A percentile compares a stretch with the other conserved stretches of the same genome.
These are phyloP conservation scores for Cokeromyces recurvatus DNA, from an alignment of 371 early-diverging fungal species.

Conservation along the genomic window DNA sequence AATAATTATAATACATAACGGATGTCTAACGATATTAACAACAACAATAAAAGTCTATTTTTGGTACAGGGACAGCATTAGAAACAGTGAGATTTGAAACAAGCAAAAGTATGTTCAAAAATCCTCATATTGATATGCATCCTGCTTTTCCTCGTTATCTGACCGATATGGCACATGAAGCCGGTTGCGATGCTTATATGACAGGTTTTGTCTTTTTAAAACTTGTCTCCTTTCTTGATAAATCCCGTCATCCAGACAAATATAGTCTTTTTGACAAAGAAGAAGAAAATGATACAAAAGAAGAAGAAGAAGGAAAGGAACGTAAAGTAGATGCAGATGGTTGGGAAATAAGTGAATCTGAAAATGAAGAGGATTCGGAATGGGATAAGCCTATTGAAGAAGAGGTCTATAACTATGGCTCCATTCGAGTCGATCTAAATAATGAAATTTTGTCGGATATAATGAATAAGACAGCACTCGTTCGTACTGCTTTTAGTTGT, in stretches of 20 bases:
- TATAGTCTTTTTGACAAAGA: slow-evolving; percentile 5
- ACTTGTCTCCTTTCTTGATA: slow-evolving; percentile 23
- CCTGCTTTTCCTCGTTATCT: slow-evolving; percentile 37
- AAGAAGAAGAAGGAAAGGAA: slow-evolving; percentile 7
- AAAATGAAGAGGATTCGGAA: slow-evolving; percentile 20
- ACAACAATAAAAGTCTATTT: too few relatives aligned
- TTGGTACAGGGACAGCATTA: slow-evolving; percentile 31
- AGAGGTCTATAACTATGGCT: slow-evolving; percentile 38
- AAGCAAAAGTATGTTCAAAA: slow-evolving; percentile 31
- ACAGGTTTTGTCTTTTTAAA: slow-evolving; percentile 61
- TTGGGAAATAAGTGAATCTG: slow-evolving; percentile 36
- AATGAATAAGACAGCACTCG: slow-evolving; percentile 30
- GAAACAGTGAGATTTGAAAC: slow-evolving; percentile 42
- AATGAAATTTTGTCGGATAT: slow-evolving; percentile 13
- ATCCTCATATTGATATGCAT: slow-evolving; percentile 50
- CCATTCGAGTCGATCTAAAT: slow-evolving; percentile 23
- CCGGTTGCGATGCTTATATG: slow-evolving; percentile 87
- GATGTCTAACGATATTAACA: too few relatives aligned
- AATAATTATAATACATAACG: too few relatives aligned
- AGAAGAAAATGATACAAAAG: slow-evolving; percentile 13
- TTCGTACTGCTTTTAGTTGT: slow-evolving; percentile 31
- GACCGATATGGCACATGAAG: slow-evolving; percentile 71
- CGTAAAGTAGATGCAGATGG: slow-evolving; percentile 18
- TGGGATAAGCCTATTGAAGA: slow-evolving; percentile 18
- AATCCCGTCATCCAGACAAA: slow-evolving; percentile 12